Percentiles rank a stretch among this genome's conserved stretches.
Conservation (phyloP, 1,139 yeast genomes). For the Zygoascus meyerae region DNA sequence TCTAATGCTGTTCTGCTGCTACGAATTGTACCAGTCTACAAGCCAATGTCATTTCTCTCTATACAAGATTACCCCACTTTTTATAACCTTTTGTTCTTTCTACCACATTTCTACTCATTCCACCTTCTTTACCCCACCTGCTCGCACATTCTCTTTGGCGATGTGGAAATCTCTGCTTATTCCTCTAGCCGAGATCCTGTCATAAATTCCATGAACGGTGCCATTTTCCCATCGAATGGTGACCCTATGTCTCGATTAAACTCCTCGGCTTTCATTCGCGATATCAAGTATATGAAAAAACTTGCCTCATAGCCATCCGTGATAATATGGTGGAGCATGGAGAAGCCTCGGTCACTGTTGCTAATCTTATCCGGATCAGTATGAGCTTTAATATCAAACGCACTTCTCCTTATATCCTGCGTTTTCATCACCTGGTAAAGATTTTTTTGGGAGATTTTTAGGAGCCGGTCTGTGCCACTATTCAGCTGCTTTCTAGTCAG, state of each 20-base stretch:
- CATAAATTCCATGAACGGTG: no score
- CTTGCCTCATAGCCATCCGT: slow-evolving; percentile 9
- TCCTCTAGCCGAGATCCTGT: not conserved
- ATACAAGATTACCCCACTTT: no score
- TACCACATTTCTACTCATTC: no score
- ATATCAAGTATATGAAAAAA: slow-evolving; percentile 7
- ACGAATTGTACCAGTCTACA: no score
- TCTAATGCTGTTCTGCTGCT: no score
- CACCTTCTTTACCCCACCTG: no score
- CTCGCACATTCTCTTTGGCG: no score
- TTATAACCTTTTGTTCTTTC: no score
- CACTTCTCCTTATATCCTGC: slow-evolving; percentile 1
- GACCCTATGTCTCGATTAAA: not conserved
- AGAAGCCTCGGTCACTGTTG: slow-evolving; percentile 1
- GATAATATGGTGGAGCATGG: slow-evolving; percentile 8
- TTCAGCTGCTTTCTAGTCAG: slow-evolving; percentile 40
- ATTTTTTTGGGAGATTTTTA: not conserved
- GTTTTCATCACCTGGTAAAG: not conserved
- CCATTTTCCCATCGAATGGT: not conserved
- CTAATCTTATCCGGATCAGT: not conserved
- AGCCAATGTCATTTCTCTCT: no score
- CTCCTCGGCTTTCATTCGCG: slow-evolving; percentile 4
- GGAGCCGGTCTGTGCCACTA: not conserved
- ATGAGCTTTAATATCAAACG: not conserved
- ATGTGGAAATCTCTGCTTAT: not conserved